Percentiles rank a stretch among this genome's conserved stretches.
Conservation (phyloP, 331 rosid genomes). For the Rhamnella rubrinervis region DNA sequence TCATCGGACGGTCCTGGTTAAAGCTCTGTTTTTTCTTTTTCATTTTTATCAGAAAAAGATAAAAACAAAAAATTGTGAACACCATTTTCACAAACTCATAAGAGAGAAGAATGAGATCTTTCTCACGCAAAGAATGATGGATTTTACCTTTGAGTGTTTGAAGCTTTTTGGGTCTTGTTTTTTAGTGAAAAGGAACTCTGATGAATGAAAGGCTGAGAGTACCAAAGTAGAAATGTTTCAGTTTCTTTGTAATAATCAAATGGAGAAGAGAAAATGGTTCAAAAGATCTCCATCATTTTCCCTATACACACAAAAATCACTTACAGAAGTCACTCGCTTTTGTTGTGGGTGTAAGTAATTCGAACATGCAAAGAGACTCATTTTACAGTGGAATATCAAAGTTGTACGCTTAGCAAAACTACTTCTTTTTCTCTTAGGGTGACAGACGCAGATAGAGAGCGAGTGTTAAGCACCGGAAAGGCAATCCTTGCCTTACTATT, state of each 20-base stretch:
- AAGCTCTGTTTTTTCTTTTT: not conserved
- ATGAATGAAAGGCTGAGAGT: slow-evolving; percentile 2
- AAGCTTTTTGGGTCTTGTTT: not conserved
- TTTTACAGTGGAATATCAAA: not conserved
- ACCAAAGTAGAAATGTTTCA: slow-evolving; percentile 25
- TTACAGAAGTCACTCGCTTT: not conserved
- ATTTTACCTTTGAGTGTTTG: not conserved
- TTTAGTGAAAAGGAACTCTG: slow-evolving; percentile 15
- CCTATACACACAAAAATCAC: not conserved
- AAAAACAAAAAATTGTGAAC: not conserved
- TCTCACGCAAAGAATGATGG: not conserved
- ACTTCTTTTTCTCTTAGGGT: too few relatives aligned
- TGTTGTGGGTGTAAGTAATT: too few relatives aligned
- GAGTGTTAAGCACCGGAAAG: not conserved
- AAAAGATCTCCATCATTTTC: slow-evolving; percentile 23
- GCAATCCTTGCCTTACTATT: not conserved
- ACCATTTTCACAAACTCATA: not conserved
- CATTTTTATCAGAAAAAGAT: not conserved
- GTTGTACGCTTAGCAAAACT: too few relatives aligned
- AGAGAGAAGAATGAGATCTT: slow-evolving; percentile 12
- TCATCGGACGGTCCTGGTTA: slow-evolving; percentile 24
- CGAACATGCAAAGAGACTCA: not conserved
- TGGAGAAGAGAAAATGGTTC: not conserved
- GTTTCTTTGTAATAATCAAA: not conserved
- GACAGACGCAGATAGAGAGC: too few relatives aligned